Conservation (phyloP, 257 asterid species). For the Scutellaria baicalensis region DNA sequence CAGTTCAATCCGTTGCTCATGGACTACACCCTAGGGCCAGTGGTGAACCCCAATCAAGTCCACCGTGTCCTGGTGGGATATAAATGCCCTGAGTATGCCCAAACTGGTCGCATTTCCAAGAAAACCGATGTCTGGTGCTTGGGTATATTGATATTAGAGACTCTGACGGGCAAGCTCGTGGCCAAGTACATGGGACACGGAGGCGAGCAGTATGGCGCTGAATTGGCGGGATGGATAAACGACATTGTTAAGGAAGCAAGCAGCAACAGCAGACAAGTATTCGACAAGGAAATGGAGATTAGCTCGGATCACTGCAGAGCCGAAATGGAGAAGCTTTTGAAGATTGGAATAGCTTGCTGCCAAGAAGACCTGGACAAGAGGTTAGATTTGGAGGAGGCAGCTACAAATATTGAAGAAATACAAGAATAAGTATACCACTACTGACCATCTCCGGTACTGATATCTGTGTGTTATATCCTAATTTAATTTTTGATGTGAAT, state of each 20-base stretch:
- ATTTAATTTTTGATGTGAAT: not conserved
- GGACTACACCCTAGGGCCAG: conserved; percentile 78
- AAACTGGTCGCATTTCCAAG: conserved; percentile 33
- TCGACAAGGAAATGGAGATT: conserved; percentile 57
- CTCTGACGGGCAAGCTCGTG: conserved; percentile 60
- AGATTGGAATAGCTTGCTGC: conserved; percentile 72
- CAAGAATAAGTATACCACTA: conserved; percentile 17
- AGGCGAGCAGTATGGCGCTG: conserved; percentile 25
- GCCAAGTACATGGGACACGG: conserved; percentile 49
- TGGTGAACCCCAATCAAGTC: conserved; percentile 60
- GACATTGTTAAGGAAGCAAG: conserved; percentile 22
- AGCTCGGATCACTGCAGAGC: conserved; percentile 13
- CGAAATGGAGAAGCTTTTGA: conserved; percentile 58
- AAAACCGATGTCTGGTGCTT: conserved; percentile 89
- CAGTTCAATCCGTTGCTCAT: conserved; percentile 51
- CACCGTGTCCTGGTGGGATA: conserved; percentile 60
- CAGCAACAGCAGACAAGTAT: conserved; percentile 7
- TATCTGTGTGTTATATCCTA: not conserved
- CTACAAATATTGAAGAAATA: conserved; percentile 40
- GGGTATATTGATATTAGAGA: conserved; percentile 72
- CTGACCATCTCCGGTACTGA: not conserved
- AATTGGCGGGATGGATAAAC: conserved; percentile 48
- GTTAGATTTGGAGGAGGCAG: conserved; percentile 59
- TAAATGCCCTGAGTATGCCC: conserved; percentile 69
- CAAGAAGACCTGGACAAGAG: conserved; percentile 60